Percentiles rank a stretch among this genome's conserved stretches.
These are phyloP conservation scores for Metrosideros polymorpha DNA, from an alignment of 441 rosid species.

Conservation along the genomic window DNA sequence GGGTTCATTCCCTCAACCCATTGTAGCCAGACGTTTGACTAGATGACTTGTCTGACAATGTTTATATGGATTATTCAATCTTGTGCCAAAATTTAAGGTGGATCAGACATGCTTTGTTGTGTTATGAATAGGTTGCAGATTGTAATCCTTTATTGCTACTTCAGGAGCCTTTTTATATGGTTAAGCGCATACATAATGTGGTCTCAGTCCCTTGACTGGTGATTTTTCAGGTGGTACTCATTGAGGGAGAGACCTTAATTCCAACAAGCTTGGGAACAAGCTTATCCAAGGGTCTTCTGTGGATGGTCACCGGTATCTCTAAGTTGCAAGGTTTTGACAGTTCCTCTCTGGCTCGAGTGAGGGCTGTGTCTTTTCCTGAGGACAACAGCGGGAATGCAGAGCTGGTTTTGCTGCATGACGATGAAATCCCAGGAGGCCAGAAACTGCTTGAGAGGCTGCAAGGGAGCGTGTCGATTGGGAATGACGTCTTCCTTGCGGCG, in stretches of 20 bases:
- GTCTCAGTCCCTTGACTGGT: not conserved
- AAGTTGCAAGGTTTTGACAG: conserved; percentile 39
- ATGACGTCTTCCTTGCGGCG: conserved; percentile 48
- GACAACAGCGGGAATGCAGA: conserved; percentile 7
- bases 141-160: not conserved
- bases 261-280: conserved; percentile 55
- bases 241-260: conserved; percentile 50
- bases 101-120: not conserved
- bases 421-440: conserved; percentile 53
- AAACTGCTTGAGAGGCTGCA: conserved; percentile 69
- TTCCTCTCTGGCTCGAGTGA: conserved; percentile 48
- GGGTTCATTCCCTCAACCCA: not conserved
- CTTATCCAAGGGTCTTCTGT: conserved; percentile 27
- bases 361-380: conserved; percentile 34
- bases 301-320: conserved; percentile 79
- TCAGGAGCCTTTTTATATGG: not conserved
- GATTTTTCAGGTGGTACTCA: conserved; percentile 34
- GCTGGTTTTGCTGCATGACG: conserved; percentile 25
- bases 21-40: not conserved
- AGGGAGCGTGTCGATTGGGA: conserved; percentile 52
- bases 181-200: not conserved
- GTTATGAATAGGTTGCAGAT: not conserved
- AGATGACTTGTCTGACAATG: not conserved
- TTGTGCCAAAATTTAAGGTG: not conserved
- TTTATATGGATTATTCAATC: not conserved